Conservation (phyloP, 805 yeast species). For the Saccharomycopsis synnaedendra region DNA sequence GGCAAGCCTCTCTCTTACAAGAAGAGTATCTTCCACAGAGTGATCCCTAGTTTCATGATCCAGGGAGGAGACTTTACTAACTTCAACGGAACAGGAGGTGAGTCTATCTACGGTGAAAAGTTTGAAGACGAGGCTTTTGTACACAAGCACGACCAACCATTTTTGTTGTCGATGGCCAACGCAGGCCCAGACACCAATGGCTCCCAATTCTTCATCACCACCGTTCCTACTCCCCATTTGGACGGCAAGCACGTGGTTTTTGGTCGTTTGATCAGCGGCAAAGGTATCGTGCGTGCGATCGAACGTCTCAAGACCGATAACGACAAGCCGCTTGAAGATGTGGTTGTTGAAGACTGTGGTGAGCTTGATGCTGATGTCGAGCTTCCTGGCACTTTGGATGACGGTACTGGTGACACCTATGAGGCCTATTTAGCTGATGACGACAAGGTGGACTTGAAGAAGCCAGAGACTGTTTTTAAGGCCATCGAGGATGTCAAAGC, state of each 20-base stretch:
- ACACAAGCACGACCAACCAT: constrained; percentile 70
- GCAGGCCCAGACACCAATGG: constrained; percentile 96
- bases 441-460: constrained; percentile 43
- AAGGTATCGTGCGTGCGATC: constrained; percentile 63
- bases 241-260: constrained; percentile 96
- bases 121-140: constrained; percentile 86
- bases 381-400: constrained; percentile 35
- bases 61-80: constrained; percentile 92
- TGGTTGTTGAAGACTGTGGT: constrained; percentile 72
- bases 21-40: constrained; percentile 86
- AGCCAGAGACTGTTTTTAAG: constrained; percentile 54
- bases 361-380: constrained; percentile 43
- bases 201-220: constrained; percentile 89
- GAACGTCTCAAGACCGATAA: constrained; percentile 60
- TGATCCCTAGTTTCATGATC: constrained; percentile 80
- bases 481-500: constrained; percentile 60
- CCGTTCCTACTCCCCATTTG: constrained; percentile 86
- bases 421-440: constrained; percentile 73
- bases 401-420: constrained; percentile 77
- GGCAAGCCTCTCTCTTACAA: constrained; percentile 68
- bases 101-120: constrained; percentile 72
- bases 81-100: constrained; percentile 70
- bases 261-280: constrained; percentile 80
- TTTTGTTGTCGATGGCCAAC: constrained; percentile 90
- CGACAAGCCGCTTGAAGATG: constrained; percentile 53